Percentiles rank a stretch among this genome's conserved stretches.
Conservation (phyloP, 805 yeast species). For the Starmerella sirachaensis region DNA sequence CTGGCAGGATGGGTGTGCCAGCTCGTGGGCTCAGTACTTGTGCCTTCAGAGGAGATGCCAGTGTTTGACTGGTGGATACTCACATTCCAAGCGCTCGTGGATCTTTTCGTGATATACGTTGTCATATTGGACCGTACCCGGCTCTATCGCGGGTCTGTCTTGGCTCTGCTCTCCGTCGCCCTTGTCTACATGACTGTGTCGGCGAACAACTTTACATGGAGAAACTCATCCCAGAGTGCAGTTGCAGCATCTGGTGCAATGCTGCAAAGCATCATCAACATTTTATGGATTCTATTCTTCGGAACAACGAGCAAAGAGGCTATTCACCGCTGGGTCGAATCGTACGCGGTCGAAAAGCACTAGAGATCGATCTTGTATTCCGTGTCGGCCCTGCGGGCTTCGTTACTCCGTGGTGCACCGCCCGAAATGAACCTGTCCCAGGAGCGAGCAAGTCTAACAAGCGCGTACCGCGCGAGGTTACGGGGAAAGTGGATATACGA, state of each 20-base stretch:
- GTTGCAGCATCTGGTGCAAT: slow-evolving; percentile 90
- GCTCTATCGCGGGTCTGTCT: slow-evolving; percentile 43
- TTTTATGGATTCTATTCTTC: slow-evolving; percentile 74
- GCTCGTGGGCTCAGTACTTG: slow-evolving; percentile 70
- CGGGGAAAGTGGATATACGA: slow-evolving; percentile 65
- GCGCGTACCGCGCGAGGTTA: slow-evolving; percentile 39
- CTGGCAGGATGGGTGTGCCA: slow-evolving; percentile 72
- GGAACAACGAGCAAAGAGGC: slow-evolving; percentile 84
- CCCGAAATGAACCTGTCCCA: slow-evolving; percentile 69
- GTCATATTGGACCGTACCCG: slow-evolving; percentile 48
- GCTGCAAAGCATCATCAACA: slow-evolving; percentile 61
- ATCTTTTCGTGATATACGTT: slow-evolving; percentile 42
- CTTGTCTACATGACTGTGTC: slow-evolving; percentile 74
- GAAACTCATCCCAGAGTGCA: slow-evolving; percentile 46
- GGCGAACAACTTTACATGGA: slow-evolving; percentile 63
- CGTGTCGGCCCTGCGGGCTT: too few species aligned
- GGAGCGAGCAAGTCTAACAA: slow-evolving; percentile 40
- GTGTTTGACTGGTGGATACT: slow-evolving; percentile 93
- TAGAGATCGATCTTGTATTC: slow-evolving; percentile 2
- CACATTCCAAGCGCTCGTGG: slow-evolving; percentile 56
- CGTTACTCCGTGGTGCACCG: background rate
- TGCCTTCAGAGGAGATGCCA: slow-evolving; percentile 28
- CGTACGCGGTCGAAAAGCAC: slow-evolving; percentile 38
- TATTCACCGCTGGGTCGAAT: slow-evolving; percentile 67
- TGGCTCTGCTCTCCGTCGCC: slow-evolving; percentile 52